Conservation (phyloP, 805 yeast species). For the Myxozyma lipomycoides region DNA sequence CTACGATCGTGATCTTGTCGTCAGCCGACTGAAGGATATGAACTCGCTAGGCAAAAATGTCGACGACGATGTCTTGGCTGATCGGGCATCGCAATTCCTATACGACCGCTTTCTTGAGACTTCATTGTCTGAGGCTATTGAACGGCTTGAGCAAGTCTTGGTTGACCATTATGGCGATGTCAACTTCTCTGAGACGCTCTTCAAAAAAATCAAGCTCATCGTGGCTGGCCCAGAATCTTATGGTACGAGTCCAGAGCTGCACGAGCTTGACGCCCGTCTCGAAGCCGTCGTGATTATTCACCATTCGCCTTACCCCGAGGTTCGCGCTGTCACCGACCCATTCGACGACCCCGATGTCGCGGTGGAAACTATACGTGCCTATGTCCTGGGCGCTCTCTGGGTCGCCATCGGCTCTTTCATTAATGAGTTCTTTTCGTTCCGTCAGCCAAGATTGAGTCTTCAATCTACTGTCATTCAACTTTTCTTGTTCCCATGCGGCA, state of each 20-base stretch:
- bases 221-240: conserved; percentile 11
- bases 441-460: conserved; percentile 53
- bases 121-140: conserved; percentile 39
- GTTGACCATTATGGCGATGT: conserved; percentile 48
- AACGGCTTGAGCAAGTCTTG: conserved; percentile 41
- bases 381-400: conserved; percentile 51
- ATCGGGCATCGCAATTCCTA: conserved; percentile 8
- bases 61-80: conserved; percentile 19
- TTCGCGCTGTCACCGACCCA: conserved; percentile 58
- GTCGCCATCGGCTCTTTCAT: conserved; percentile 55
- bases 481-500: conserved; percentile 56
- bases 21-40: conserved; percentile 15
- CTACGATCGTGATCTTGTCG: conserved; percentile 7
- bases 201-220: conserved; percentile 9
- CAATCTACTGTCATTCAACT: conserved; percentile 64
- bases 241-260: conserved; percentile 14
- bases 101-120: conserved; percentile 11
- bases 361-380: conserved; percentile 53
- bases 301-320: conserved; percentile 55
- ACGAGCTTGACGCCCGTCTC: conserved; percentile 16
- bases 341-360: conserved; percentile 49
- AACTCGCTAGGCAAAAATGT: conserved; percentile 12
- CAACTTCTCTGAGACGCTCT: conserved; percentile 40
- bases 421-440: conserved; percentile 56
- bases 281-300: conserved; percentile 18